These are phyloP conservation scores for Leccinum longicurvipes DNA, from an alignment of 768 basidiomycete genomes.

Conservation along the genomic window DNA sequence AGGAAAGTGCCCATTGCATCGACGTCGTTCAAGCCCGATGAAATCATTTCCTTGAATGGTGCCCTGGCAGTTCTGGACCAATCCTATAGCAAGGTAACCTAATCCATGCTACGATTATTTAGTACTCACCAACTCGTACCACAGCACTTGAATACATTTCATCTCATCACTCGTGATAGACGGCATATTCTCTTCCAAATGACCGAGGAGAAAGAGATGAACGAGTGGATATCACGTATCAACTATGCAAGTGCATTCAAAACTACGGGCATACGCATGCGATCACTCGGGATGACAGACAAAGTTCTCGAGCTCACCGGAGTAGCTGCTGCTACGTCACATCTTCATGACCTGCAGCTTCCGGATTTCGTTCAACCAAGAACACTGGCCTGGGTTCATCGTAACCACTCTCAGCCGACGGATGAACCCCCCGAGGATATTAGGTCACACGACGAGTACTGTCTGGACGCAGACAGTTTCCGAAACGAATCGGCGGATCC, in stretches of 20 bases:
- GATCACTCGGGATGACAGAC: slow-evolving; percentile 64
- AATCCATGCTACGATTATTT: background rate
- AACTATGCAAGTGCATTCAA: slow-evolving; percentile 96
- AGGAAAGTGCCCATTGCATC: slow-evolving; percentile 38
- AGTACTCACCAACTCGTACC: slow-evolving; percentile 1
- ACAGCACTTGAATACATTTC: slow-evolving; percentile 67
- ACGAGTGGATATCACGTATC: slow-evolving; percentile 87
- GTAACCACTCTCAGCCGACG: slow-evolving; percentile 38
- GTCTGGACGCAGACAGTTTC: slow-evolving; percentile 30
- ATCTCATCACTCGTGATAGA: slow-evolving; percentile 71
- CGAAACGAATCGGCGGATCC: slow-evolving; percentile 26
- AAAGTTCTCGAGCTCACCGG: slow-evolving; percentile 76
- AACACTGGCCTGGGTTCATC: slow-evolving; percentile 40
- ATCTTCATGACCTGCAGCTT: slow-evolving; percentile 66
- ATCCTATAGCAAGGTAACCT: slow-evolving; percentile 69
- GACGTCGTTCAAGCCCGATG: slow-evolving; percentile 72
- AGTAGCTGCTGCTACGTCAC: slow-evolving; percentile 81
- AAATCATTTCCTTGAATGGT: slow-evolving; percentile 74
- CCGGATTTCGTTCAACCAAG: slow-evolving; percentile 23
- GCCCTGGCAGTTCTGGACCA: slow-evolving; percentile 78
- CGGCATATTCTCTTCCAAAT: slow-evolving; percentile 83
- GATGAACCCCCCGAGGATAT: slow-evolving; percentile 28
- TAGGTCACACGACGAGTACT: slow-evolving; percentile 24
- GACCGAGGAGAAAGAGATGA: slow-evolving; percentile 63
- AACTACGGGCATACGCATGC: slow-evolving; percentile 77